phyloP scores from a whole-genome alignment of 2,329 filamentous ascomycete genomes.

The Torrubiella hemipterigena region DNA sequence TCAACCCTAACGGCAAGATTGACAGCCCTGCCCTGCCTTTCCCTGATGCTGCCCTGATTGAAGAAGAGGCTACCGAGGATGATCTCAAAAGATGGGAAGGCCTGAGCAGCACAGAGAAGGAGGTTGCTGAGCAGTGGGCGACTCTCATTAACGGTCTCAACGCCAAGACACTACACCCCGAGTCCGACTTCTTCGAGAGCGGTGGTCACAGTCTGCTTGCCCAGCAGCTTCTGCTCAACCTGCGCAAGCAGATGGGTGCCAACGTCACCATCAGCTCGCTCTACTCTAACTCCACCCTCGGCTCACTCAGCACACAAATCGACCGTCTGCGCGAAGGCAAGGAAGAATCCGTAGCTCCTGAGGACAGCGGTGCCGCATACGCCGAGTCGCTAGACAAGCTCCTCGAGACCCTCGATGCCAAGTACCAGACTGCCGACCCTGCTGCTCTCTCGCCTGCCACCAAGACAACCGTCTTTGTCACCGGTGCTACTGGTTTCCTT shows the following conservation, averaged over 20 bases:
- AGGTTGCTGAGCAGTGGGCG: slow-evolving; percentile 50
- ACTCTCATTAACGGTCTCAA: slow-evolving; percentile 55
- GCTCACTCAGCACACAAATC: slow-evolving; percentile 16
- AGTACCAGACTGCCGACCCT: slow-evolving; percentile 23
- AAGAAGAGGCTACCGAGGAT: slow-evolving; percentile 21
- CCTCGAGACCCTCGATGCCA: slow-evolving; percentile 32
- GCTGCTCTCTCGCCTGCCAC: slow-evolving; percentile 13
- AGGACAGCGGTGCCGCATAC: slow-evolving; percentile 39
- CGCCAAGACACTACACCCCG: slow-evolving; percentile 50
- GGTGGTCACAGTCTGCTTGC: slow-evolving; percentile 43
- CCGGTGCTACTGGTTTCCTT: slow-evolving; percentile 69
- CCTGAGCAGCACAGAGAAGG: slow-evolving; percentile 25
- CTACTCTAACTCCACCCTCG: slow-evolving; percentile 17
- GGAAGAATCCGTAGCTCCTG: slow-evolving; percentile 11
- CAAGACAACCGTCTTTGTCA: slow-evolving; percentile 58
- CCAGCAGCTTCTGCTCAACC: slow-evolving; percentile 59
- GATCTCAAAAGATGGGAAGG: slow-evolving; percentile 40
- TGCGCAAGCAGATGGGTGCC: slow-evolving; percentile 16
- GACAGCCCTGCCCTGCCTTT: slow-evolving; percentile 70
- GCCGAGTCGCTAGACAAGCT: slow-evolving; percentile 40
- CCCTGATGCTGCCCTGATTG: slow-evolving; percentile 60
- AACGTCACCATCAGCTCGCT: slow-evolving; percentile 19
- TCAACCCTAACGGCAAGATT: slow-evolving; percentile 71
- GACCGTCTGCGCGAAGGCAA: slow-evolving; percentile 16
- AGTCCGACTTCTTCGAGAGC: slow-evolving; percentile 24